Evolutionary conservation across 2,329 filamentous ascomycete genomes (phyloP), one percentile per base, ranked within the genome.

Genomic region (Phoma sp.): DNA sequence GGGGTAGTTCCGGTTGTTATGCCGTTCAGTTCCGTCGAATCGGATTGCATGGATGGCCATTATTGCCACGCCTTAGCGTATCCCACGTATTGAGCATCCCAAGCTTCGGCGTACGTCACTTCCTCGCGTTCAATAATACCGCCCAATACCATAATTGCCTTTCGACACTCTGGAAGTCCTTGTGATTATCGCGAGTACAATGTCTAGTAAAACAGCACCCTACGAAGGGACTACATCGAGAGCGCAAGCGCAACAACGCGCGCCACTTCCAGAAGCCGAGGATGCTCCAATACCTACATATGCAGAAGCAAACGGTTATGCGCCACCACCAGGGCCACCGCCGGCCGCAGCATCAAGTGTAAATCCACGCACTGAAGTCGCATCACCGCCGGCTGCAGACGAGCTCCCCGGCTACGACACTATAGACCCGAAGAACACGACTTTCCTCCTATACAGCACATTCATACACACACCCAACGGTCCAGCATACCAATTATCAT

Each of bases 401-500:
- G 43, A 55, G 36, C 58, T 62, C 2, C 64, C 64, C 12, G 53
- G 58, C 24, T 66, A 65, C 46, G 51, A 62, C 35, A 40, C 57
- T 36, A 54, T 64, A 50, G 57, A 62, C 36, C 22, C 53, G 6
- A 46, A 53, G 40, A 51, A 63, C 41, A 65, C 62, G 2, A 58
- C 51, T 31, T 66, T 63, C 41, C 43, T 45, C 5, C 55, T 66
- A 40, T 48, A 54, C 43, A 51, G 55, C 32, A 67, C 62, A 13
- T 65, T 67, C 53, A 64, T 65, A 21, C 60, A 63, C 52, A 62
- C 52, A 1, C 52, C 56, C 19, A 33, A 44, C n/a, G 48, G 55
- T 27, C 60, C 63, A 15, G 58, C 51, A 25, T 66, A 64, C 46
- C 64, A 66, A 24, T 39, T 66, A 27, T 62, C 60, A 2, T 58